A percentile compares a stretch with the other conserved stretches of the same genome.
phyloP scores from a whole-genome alignment of 2,329 filamentous ascomycete genomes.

The Fusarium xyrophilum region DNA sequence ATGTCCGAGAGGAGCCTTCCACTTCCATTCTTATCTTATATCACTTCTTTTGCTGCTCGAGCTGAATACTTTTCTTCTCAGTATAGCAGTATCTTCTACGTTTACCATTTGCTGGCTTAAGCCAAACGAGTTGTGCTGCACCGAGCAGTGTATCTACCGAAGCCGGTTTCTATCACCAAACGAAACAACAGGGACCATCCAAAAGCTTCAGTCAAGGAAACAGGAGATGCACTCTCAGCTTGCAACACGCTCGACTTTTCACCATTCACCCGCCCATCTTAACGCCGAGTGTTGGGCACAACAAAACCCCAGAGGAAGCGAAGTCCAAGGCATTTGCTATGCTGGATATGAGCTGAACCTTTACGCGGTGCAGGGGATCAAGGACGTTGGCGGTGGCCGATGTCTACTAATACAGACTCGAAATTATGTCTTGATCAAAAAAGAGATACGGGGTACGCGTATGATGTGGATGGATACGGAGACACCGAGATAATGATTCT shows the following conservation, averaged over 20 bases:
- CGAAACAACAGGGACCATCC: too few species aligned
- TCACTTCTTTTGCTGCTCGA: conserved; percentile 5
- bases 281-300: conserved; percentile 42
- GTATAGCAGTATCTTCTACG: conserved; percentile 15
- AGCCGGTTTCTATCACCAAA: not conserved
- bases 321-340: not conserved
- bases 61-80: conserved; percentile 5
- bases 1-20: conserved; percentile 21
- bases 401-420: conserved; percentile 38
- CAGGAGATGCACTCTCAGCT: conserved; percentile 4
- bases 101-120: conserved; percentile 21
- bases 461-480: conserved; percentile 7
- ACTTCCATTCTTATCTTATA: not conserved
- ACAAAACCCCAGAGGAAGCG: conserved; percentile 27
- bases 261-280: conserved; percentile 35
- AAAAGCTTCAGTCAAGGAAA: not conserved
- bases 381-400: conserved; percentile 20
- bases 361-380: conserved; percentile 42
- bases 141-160: not conserved
- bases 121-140: conserved; percentile 20
- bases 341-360: conserved; percentile 32
- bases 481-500: conserved; percentile 21
- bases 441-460: conserved; percentile 4
- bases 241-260: conserved; percentile 12
- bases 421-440: conserved; percentile 2